Base-by-base conservation (phyloP, 176 grass and related monocot species). In the Tuctoria greenei region DNA sequence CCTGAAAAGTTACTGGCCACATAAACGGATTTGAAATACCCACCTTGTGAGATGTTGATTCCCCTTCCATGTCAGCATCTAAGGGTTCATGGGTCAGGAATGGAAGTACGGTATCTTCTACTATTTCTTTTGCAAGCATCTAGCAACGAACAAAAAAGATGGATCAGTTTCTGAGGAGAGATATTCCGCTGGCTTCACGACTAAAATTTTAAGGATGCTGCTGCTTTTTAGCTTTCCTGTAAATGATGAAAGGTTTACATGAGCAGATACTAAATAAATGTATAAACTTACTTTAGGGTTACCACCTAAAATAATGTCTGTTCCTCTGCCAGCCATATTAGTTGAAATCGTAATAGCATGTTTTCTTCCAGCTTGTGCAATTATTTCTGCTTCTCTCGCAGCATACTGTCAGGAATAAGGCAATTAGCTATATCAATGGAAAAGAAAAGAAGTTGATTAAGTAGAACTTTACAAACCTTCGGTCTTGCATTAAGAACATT, bases 341-440 rank as follows among this genome's bases (percentile, higher is more conserved):
- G 95, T 97, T 76, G 95, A 91, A 81, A 97, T 97, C 59, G 95
- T 97, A 84, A 97, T 97, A 75, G 95, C 91, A 79, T 97, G 79
- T 74, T 97, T 93, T 60, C 91, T 84, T 81, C 95, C 95, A 41
- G 95, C 95, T 72, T 97, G 95, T 74, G 95, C 95, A 85, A 93
- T 85, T 74, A 93, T 90, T 76, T 97, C 95, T 72, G 95, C 95
- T 79, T 97, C 95, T 84, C 84, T 91, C 84, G 86, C 91, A 66
- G 95, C 91, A 88, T 97, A 97, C 95, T 97, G 85, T 54, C 64
- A 56, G 78, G 26, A 77, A 82, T 67, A 14, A 83, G 41, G 62
- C 36, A 39, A 49, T 60, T 64, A 75, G 88, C 41, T 55, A 49
- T 66, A 71, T 47, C 70, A 31, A 47, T 67, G 27, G 69, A 62